These are phyloP conservation scores for Hypoxylon perforatum DNA, from an alignment of 495 filamentous ascomycete species.

Conservation along the genomic window DNA sequence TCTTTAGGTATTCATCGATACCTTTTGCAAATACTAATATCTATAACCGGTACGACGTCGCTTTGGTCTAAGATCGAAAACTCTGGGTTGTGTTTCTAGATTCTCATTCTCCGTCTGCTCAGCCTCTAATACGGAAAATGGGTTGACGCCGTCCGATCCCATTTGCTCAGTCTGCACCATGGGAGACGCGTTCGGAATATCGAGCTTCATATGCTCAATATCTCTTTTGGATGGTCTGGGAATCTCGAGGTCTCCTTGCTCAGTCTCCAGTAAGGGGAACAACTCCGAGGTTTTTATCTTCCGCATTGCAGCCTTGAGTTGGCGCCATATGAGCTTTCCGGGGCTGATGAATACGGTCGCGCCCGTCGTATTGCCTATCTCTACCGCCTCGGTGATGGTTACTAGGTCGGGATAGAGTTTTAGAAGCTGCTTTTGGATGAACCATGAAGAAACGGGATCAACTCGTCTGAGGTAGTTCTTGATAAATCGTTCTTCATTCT, in stretches of 20 bases:
- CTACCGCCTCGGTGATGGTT: not conserved
- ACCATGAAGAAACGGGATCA: constrained; percentile 24
- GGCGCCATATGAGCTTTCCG: constrained; percentile 22
- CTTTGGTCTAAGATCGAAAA: not conserved
- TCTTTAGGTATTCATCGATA: too few relatives aligned
- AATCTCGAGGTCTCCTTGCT: not conserved
- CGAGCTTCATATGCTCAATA: too few relatives aligned
- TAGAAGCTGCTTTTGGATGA: constrained; percentile 25
- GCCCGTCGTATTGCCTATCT: constrained; percentile 20
- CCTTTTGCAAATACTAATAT: not conserved
- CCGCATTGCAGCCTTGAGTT: constrained; percentile 33
- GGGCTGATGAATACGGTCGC: constrained; percentile 22
- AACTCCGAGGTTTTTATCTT: constrained; percentile 21
- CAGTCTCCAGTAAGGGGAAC: constrained; percentile 24
- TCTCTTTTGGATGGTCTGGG: not conserved
- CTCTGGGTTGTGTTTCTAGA: not conserved
- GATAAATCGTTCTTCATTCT: constrained; percentile 30
- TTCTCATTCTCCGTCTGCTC: too few relatives aligned
- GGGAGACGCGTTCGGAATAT: too few relatives aligned
- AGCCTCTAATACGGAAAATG: too few relatives aligned
- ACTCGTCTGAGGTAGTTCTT: constrained; percentile 31
- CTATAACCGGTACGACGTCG: not conserved
- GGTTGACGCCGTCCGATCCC: too few relatives aligned
- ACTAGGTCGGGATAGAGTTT: constrained; percentile 28
- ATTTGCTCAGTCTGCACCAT: too few relatives aligned